Evolutionary conservation across 2,329 filamentous ascomycete species (phyloP).

Genomic region (Venturia asperata): DNA sequence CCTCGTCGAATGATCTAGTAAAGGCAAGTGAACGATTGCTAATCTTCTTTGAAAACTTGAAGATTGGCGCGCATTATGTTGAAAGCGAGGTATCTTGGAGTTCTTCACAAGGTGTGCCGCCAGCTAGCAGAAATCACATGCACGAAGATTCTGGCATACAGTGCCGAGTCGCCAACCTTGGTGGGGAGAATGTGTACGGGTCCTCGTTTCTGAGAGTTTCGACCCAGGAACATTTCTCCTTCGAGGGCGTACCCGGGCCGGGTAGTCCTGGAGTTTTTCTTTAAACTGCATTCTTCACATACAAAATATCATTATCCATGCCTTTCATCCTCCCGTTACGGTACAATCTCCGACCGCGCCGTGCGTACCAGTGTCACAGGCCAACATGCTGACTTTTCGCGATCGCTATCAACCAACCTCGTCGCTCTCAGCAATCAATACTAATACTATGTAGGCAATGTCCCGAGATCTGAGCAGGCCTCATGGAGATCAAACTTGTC

Average conservation of each 20-base stretch:
- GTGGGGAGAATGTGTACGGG: neutral
- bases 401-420: neutral
- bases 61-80: too few relatives aligned
- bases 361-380: neutral
- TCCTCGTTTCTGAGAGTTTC: neutral
- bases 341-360: neutral
- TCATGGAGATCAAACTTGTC: neutral
- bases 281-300: neutral
- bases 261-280: neutral
- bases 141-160: neutral
- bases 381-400: neutral
- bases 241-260: neutral
- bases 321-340: neutral
- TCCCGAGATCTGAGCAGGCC: conserved; percentile 7
- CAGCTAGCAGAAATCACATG: neutral
- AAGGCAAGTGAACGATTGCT: neutral
- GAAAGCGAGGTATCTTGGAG: too few relatives aligned
- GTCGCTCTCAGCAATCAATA: neutral
- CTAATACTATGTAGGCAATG: neutral
- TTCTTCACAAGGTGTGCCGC: neutral
- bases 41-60: neutral
- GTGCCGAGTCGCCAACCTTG: neutral
- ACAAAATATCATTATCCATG: conserved; percentile 7
- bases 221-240: neutral
- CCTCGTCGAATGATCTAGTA: neutral